These are phyloP conservation scores for Glaciozyma martinii DNA, from an alignment of 768 basidiomycete genomes.

Conservation along the genomic window DNA sequence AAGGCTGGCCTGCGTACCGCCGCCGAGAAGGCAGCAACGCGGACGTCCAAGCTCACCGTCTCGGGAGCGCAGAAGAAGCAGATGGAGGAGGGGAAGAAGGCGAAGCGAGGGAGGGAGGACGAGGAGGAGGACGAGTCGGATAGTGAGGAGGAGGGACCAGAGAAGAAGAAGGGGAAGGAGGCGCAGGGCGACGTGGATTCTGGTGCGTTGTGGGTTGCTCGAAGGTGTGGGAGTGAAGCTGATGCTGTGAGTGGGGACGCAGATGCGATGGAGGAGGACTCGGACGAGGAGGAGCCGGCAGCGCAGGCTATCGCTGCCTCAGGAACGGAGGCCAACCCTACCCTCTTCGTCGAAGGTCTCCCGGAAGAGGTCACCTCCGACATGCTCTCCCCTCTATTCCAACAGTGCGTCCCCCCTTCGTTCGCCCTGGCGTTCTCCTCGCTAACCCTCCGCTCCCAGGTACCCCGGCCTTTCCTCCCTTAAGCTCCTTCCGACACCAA, in stretches of 20 bases:
- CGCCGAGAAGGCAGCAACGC: conserved; percentile 27
- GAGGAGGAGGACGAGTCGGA: conserved; percentile 46
- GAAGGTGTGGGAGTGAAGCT: neutral
- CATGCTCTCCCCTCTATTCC: conserved; percentile 76
- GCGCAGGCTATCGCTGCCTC: conserved; percentile 50
- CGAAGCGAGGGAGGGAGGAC: conserved; percentile 49
- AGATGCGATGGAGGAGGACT: conserved; percentile 32
- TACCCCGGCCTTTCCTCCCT: conserved; percentile 73
- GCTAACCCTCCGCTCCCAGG: conserved; percentile 42
- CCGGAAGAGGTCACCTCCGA: conserved; percentile 84
- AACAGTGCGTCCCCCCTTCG: conserved; percentile 57
- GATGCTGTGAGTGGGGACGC: neutral
- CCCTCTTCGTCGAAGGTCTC: conserved; percentile 71
- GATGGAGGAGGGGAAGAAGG: conserved; percentile 40
- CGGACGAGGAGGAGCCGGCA: conserved; percentile 41
- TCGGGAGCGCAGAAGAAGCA: conserved; percentile 45
- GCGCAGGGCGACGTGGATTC: conserved; percentile 57
- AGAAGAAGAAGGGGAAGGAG: conserved; percentile 59
- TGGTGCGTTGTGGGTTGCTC: neutral
- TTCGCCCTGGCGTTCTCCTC: neutral
- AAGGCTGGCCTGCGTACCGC: conserved; percentile 44
- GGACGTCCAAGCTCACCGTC: conserved; percentile 39
- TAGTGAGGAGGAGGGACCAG: conserved; percentile 46
- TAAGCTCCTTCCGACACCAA: conserved; percentile 50
- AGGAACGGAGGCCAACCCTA: conserved; percentile 36